phyloP scores from a whole-genome alignment of 2,329 filamentous ascomycete species.

The Penicillium digitatum region DNA sequence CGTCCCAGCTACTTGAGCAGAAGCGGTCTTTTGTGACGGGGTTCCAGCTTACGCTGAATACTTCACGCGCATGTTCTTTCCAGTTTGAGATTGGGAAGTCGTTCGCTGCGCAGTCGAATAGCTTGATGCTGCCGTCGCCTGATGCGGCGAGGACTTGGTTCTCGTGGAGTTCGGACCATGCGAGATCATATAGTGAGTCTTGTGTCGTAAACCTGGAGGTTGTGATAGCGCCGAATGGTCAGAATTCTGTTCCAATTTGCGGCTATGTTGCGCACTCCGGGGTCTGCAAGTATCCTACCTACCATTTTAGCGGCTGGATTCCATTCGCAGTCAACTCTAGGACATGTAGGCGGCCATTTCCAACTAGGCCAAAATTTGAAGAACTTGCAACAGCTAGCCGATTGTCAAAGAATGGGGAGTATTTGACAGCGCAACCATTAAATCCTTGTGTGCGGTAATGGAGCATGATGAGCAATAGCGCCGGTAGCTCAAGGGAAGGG shows the following conservation, averaged over 20 bases:
- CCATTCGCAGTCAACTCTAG: constrained; percentile 78
- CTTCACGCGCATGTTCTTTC: constrained; percentile 88
- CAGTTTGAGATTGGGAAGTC: constrained; percentile 88
- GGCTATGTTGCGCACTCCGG: background rate
- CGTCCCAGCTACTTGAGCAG: constrained; percentile 90
- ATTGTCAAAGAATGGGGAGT: constrained; percentile 96
- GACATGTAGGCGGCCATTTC: constrained; percentile 86
- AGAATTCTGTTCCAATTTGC: background rate
- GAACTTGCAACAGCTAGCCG: constrained; percentile 83
- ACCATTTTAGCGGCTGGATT: constrained; percentile 80
- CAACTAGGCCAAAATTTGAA: constrained; percentile 96
- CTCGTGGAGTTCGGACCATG: constrained; percentile 95
- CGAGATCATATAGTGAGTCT: constrained; percentile 89
- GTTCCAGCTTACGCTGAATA: constrained; percentile 91
- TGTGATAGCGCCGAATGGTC: constrained; percentile 1
- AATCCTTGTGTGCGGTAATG: constrained; percentile 90
- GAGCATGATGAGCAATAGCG: constrained; percentile 60
- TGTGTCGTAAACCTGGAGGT: constrained; percentile 80
- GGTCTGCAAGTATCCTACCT: constrained; percentile 16
- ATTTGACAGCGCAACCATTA: constrained; percentile 96
- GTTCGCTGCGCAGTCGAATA: constrained; percentile 78
- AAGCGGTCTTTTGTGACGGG: constrained; percentile 87
- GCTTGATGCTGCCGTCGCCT: constrained; percentile 89
- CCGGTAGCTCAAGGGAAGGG: constrained; percentile 3
- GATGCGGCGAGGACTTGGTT: constrained; percentile 86